Base-by-base conservation (phyloP, 176 grass and related monocot species). In the Rhynchospora breviuscula region DNA sequence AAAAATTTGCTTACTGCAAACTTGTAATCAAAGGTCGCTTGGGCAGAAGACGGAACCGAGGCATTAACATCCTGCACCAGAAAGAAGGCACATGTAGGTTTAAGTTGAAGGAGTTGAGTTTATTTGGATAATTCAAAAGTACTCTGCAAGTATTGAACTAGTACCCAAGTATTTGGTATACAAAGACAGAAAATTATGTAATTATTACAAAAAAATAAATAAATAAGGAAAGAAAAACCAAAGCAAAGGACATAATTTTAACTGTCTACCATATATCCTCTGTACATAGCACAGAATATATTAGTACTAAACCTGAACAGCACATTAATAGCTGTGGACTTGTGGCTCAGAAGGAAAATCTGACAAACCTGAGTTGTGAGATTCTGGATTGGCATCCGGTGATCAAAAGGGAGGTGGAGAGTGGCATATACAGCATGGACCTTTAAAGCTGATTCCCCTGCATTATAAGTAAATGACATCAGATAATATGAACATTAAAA, bases 1-100 rank as follows among this genome's bases (percentile, higher is more conserved):
- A 99, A 89, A 88, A 92, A 99, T 84, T 99, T 99, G 91, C 88
- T 99, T 60, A 95, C 93, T 21, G 84, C 84, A 40, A 99, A 99
- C 86, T 83, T 89, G 82, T 99, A 99, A 35, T 93, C 90, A 86
- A 99, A 99, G 57, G 93, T 89, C 63, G 93, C 91, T 90, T 99
- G 96, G 48, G 85, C 88, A 79, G 96, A 93, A 58, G 88, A 79
- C 54, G 96, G 93, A 61, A 99, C 91, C 67, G 96, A 95, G 74
- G 91, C 89, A 64, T 99, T 99, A 76, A 84, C 79, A 83, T 89
- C 86, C 96, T 99, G 88, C 49, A 79, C 52, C 47, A 88, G 61
- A 64, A 40, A 59, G 66, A 79, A 51, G 75, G 17, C 14, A 25
- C 33, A 83, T 46, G 10, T 2, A 51, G 63, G 63, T 60, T 72